Conservation (phyloP, 108 stramenopile genomes). For the Schizochytrium sp. region DNA sequence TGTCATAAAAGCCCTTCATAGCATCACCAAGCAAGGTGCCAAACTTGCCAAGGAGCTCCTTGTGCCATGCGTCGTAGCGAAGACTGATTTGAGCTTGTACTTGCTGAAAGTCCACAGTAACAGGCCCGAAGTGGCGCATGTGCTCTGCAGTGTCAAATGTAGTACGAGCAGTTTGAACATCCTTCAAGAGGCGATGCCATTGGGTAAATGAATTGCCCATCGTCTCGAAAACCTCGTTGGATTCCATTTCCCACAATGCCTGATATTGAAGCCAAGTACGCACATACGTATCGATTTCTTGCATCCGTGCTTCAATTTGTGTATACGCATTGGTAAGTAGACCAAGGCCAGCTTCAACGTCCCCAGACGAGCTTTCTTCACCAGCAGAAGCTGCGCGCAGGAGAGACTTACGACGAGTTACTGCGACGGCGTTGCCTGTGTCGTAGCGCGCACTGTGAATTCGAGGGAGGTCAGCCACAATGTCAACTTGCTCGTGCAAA, state of each 20-base stretch:
- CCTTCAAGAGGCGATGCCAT: constrained; percentile 87
- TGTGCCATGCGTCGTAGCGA: constrained; percentile 98
- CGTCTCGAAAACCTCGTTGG: constrained; percentile 81
- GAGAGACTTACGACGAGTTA: neutral
- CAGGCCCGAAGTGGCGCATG: constrained; percentile 85
- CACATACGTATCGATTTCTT: constrained; percentile 71
- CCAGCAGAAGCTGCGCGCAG: neutral
- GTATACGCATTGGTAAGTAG: constrained; percentile 11
- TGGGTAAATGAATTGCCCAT: constrained; percentile 75
- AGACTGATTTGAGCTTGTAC: constrained; percentile 92
- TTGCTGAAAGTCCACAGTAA: constrained; percentile 87
- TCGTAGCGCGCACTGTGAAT: constrained; percentile 53
- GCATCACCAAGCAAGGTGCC: constrained; percentile 81
- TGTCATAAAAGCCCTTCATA: constrained; percentile 79
- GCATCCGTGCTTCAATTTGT: constrained; percentile 67
- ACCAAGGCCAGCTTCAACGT: neutral
- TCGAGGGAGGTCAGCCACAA: neutral
- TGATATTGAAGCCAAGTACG: constrained; percentile 91
- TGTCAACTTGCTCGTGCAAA: neutral
- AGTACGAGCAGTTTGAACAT: constrained; percentile 85
- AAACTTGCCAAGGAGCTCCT: constrained; percentile 89
- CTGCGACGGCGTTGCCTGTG: constrained; percentile 2
- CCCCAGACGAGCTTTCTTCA: neutral
- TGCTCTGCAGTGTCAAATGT: constrained; percentile 87
- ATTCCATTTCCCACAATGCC: constrained; percentile 92